Percentiles rank a stretch among this genome's conserved stretches.
These are phyloP conservation scores for Priceomyces carsonii DNA, from an alignment of 805 yeast species.

Conservation along the genomic window DNA sequence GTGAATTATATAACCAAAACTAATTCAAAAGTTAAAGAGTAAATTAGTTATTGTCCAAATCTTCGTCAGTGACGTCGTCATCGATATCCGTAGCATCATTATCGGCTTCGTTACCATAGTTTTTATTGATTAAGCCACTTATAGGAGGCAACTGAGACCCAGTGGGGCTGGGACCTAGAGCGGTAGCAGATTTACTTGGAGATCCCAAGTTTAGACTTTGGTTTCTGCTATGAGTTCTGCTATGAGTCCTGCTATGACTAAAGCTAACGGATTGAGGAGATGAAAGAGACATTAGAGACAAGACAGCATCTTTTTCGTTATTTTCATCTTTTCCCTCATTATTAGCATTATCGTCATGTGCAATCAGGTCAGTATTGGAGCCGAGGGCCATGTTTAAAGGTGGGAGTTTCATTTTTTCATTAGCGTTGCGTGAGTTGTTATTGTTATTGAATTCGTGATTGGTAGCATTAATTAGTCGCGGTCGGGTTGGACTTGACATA, in stretches of 20 bases:
- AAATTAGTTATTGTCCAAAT: constrained; percentile 2
- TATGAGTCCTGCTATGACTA: constrained; percentile 29
- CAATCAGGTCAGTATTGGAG: constrained; percentile 3
- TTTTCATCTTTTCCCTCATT: constrained; percentile 13
- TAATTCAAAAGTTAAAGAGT: not conserved
- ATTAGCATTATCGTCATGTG: constrained; percentile 3
- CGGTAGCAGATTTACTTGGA: constrained; percentile 14
- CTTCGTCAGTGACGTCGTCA: constrained; percentile 25
- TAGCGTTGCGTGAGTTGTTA: constrained; percentile 4
- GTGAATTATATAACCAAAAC: too few relatives aligned
- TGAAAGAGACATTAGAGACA: constrained; percentile 55
- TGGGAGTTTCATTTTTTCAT: constrained; percentile 19
- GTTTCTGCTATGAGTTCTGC: constrained; percentile 33
- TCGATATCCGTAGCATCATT: constrained; percentile 39
- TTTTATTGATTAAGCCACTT: constrained; percentile 19
- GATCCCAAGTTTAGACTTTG: constrained; percentile 14
- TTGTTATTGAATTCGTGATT: constrained; percentile 6
- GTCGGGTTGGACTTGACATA: constrained; percentile 8
- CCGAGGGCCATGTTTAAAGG: constrained; percentile 28
- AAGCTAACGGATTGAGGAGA: constrained; percentile 45
- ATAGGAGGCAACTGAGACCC: constrained; percentile 30
- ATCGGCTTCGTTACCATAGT: constrained; percentile 14
- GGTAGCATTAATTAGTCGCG: constrained; percentile 3
- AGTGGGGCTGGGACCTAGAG: constrained; percentile 9
- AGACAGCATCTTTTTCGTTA: constrained; percentile 55